phyloP scores from a whole-genome alignment of 345 rosid species.

The Rhodomyrtus tomentosa region DNA sequence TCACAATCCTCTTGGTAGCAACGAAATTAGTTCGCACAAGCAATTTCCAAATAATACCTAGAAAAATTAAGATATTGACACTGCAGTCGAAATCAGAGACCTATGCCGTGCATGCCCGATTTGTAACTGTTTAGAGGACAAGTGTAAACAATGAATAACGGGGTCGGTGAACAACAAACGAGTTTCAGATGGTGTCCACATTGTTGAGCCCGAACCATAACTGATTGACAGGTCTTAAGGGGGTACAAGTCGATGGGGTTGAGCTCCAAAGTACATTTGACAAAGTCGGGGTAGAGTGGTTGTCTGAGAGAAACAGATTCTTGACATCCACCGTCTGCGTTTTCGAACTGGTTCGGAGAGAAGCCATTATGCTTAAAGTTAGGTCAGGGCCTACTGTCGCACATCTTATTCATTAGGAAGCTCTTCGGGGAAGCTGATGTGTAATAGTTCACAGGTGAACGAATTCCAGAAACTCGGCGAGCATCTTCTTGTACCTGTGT shows the following conservation, averaged over 20 bases:
- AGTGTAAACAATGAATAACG: neutral
- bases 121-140: neutral
- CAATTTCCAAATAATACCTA: neutral
- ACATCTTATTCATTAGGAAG: neutral
- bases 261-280: too few species aligned
- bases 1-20: neutral
- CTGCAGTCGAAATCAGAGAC: neutral
- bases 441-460: neutral
- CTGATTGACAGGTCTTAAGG: neutral
- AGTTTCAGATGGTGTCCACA: neutral
- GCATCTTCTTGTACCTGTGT: neutral
- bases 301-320: neutral
- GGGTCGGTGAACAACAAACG: neutral
- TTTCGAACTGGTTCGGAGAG: too few species aligned
- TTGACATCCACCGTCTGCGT: too few species aligned
- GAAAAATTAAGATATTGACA: neutral
- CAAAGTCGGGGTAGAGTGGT: neutral
- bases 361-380: conserved; percentile 5
- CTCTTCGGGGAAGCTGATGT: neutral
- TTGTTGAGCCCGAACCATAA: neutral
- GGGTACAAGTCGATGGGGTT: neutral
- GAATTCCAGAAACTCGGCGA: neutral
- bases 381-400: neutral
- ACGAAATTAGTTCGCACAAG: neutral
- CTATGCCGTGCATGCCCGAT: neutral